phyloP scores from a whole-genome alignment of 345 rosid species.

The Draba incana region DNA sequence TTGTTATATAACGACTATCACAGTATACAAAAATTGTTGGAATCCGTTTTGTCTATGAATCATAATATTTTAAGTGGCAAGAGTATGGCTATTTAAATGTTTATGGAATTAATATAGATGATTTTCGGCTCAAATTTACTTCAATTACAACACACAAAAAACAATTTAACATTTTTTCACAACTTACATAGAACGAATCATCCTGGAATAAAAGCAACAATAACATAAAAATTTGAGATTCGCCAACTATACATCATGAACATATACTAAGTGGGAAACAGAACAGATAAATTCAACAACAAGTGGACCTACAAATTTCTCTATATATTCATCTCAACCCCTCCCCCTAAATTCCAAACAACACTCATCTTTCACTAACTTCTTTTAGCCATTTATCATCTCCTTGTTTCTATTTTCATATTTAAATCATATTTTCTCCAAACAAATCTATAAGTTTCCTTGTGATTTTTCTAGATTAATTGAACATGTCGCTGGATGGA shows the following conservation, averaged over 20 bases:
- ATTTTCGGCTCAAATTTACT: too few species aligned
- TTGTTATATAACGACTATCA: too few species aligned
- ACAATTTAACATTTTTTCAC: too few species aligned
- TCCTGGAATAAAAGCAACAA: constrained; percentile 17
- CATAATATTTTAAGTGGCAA: too few species aligned
- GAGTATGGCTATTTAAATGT: too few species aligned
- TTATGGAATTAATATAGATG: too few species aligned
- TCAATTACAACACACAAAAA: too few species aligned
- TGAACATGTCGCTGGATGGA: constrained; percentile 40
- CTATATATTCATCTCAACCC: constrained; percentile 39
- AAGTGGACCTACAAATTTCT: constrained; percentile 35
- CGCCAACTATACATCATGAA: constrained; percentile 23
- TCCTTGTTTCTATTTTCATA: constrained; percentile 25
- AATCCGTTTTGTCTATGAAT: too few species aligned
- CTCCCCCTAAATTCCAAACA: constrained; percentile 22
- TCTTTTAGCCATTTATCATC: constrained; percentile 14
- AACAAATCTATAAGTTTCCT: background rate
- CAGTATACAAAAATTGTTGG: too few species aligned
- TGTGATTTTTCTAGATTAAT: constrained; percentile 22
- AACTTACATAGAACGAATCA: background rate
- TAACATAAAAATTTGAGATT: background rate
- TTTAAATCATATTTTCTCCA: background rate
- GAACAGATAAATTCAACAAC: constrained; percentile 15
- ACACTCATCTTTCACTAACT: constrained; percentile 24
- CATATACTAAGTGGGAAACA: constrained; percentile 37